Evolutionary conservation across 768 basidiomycete species (phyloP).

Genomic region (Mycena crocata): DNA sequence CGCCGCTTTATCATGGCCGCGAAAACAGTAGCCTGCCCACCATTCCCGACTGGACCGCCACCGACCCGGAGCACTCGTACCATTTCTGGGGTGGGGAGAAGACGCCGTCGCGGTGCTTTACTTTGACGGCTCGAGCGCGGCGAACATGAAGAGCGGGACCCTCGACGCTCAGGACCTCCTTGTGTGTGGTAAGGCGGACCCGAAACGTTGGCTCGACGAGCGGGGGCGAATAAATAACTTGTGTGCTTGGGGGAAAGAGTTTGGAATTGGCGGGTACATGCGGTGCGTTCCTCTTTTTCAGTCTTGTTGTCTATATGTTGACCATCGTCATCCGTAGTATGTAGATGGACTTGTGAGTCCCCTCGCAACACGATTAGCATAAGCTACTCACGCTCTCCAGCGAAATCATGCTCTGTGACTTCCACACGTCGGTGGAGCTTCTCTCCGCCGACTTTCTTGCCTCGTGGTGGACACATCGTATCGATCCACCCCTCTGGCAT

Average conservation of each 20-base stretch:
- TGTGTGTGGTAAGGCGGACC: conserved; percentile 1
- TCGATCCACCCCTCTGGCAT: neutral
- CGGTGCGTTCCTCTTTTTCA: neutral
- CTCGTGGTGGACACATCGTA: neutral
- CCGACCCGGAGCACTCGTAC: conserved; percentile 38
- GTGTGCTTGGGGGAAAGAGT: conserved; percentile 2
- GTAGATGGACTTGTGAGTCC: conserved; percentile 47
- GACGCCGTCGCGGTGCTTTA: conserved; percentile 9
- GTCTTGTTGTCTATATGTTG: neutral
- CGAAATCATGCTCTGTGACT: conserved; percentile 52
- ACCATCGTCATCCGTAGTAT: conserved; percentile 8
- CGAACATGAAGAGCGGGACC: neutral
- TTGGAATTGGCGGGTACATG: conserved; percentile 12
- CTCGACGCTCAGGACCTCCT: conserved; percentile 14
- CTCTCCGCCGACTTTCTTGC: conserved; percentile 37
- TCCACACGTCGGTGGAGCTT: conserved; percentile 40
- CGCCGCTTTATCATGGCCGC: conserved; percentile 41
- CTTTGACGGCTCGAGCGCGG: conserved; percentile 18
- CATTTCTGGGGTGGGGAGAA: conserved; percentile 7
- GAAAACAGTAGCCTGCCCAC: conserved; percentile 19
- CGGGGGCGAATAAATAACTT: conserved; percentile 43
- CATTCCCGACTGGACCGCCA: conserved; percentile 36
- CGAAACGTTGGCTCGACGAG: neutral
- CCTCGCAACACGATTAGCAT: too few relatives aligned
- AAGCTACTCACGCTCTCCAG: conserved; percentile 29